Evolutionary conservation across 768 basidiomycete genomes (phyloP), one percentile per base, ranked within the genome.

Genomic region (Mycena leptocephala): DNA sequence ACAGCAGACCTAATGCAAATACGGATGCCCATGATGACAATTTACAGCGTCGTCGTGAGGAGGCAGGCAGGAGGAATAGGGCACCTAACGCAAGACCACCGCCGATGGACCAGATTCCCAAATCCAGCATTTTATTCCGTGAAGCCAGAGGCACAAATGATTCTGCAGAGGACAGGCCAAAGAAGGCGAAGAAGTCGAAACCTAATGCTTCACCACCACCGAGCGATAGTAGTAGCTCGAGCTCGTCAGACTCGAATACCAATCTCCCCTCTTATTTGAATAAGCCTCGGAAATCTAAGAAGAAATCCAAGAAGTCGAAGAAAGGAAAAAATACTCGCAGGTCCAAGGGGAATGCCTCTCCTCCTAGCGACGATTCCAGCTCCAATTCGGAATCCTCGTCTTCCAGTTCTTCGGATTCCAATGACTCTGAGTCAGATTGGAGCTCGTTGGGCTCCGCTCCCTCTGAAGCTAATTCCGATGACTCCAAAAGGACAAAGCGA

Each of bases 351-450:
- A 22, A n/a, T n/a, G n/a, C 64, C 2, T 46, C 64, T 32, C 59
- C 59, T 16, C 39, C 59, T 1, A 61, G 59, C 30, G 37, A 61
- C 16, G 59, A 61, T 24, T 61, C 35, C n/a, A 65, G 64, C 32
- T 53, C 35, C 28, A 53, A 74, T 35, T 39, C 72, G n/a, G 72
- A 55, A 5, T n/a, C n/a, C n/a, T n/a, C n/a, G n/a, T n/a, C 22
- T n/a, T 48, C 41, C 1, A 30, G 5, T 63, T 56, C 68, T 8
- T 55, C 51, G 5, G 35, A 26, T 13, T 24, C 48, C 1, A 33
- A 32, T 30, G 56, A n/a, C 30, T 66, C 30, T 2, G 24, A 41
- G 13, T 43, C 68, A 11, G 68, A 70, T n/a, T 70, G 55, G 68
- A 59, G 68, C 28, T 70, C 68, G 2, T 43, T 70, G 11, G 68